Percentiles rank a stretch among this genome's conserved stretches.
Evolutionary conservation across 176 grass and related monocot genomes (phyloP).

Genomic region (Juncus effusus): DNA sequence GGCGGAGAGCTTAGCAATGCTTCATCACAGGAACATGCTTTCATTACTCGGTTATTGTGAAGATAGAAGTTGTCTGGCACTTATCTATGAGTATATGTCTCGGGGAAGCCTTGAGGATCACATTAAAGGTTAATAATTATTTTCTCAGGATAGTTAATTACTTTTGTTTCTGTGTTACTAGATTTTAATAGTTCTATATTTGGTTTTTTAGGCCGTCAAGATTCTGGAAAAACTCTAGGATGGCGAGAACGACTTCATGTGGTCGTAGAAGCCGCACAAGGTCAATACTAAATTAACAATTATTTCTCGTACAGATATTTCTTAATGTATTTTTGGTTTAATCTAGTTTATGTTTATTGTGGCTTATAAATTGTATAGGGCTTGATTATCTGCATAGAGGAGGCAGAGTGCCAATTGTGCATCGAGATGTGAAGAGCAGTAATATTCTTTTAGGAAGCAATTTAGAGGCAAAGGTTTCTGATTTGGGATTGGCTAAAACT

Average conservation of each 20-base stretch:
- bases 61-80: constrained; percentile 22
- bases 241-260: constrained; percentile 34
- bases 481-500: constrained; percentile 31
- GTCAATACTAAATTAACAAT: background rate
- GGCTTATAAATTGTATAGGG: constrained; percentile 9
- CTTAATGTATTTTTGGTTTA: background rate
- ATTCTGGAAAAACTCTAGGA: background rate
- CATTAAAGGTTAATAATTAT: constrained; percentile 20
- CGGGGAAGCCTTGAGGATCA: constrained; percentile 29
- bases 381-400: constrained; percentile 38
- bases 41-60: constrained; percentile 32
- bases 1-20: constrained; percentile 24
- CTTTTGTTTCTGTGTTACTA: background rate
- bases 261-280: constrained; percentile 32
- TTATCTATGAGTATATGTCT: constrained; percentile 42
- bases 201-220: background rate
- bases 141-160: background rate
- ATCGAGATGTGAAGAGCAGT: constrained; percentile 34
- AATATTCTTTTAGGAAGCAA: constrained; percentile 29
- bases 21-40: constrained; percentile 38
- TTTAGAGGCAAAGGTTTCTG: constrained; percentile 27
- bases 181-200: background rate
- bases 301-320: background rate
- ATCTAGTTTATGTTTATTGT: too few species aligned
- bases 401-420: constrained; percentile 27